A percentile compares a stretch with the other conserved stretches of the same genome.
Conservation (phyloP, 1,284 basidiomycete genomes). For the Hypsizygus ulmarius region DNA sequence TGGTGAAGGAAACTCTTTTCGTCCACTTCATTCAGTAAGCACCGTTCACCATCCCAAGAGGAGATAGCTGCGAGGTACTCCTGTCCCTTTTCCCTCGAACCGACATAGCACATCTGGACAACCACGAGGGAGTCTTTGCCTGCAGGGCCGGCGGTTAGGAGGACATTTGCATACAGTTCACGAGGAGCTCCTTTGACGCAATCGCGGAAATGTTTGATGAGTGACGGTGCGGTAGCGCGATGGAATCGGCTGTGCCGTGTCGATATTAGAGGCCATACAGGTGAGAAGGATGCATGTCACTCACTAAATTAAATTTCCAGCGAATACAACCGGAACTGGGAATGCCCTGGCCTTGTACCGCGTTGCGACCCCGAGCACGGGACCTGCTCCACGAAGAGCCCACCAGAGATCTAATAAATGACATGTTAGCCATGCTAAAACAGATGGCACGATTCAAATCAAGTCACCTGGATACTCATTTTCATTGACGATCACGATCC, state of each 20-base stretch:
- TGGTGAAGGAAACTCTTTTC: constrained; percentile 87
- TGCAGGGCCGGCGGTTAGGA: constrained; percentile 84
- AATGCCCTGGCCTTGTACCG: constrained; percentile 84
- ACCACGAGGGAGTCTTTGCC: constrained; percentile 81
- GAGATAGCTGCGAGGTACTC: constrained; percentile 80
- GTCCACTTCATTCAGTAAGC: constrained; percentile 83
- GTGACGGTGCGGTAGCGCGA: constrained; percentile 76
- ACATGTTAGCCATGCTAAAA: not conserved
- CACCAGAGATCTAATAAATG: constrained; percentile 74
- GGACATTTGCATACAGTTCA: constrained; percentile 84
- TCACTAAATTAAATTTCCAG: constrained; percentile 88
- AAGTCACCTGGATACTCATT: constrained; percentile 59
- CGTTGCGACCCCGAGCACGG: constrained; percentile 83
- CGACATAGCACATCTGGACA: constrained; percentile 87
- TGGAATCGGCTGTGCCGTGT: constrained; percentile 70
- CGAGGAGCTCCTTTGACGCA: constrained; percentile 86
- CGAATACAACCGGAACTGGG: constrained; percentile 85
- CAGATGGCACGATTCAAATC: not conserved
- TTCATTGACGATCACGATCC: constrained; percentile 69
- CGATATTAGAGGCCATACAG: constrained; percentile 7
- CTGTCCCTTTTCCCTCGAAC: constrained; percentile 70
- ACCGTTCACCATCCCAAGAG: constrained; percentile 81
- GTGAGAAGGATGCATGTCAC: constrained; percentile 22
- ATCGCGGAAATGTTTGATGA: constrained; percentile 90
- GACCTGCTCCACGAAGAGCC: constrained; percentile 84